Evolutionary conservation across 2,329 filamentous ascomycete species (phyloP).

Genomic region (Aspergillus bombycis): DNA sequence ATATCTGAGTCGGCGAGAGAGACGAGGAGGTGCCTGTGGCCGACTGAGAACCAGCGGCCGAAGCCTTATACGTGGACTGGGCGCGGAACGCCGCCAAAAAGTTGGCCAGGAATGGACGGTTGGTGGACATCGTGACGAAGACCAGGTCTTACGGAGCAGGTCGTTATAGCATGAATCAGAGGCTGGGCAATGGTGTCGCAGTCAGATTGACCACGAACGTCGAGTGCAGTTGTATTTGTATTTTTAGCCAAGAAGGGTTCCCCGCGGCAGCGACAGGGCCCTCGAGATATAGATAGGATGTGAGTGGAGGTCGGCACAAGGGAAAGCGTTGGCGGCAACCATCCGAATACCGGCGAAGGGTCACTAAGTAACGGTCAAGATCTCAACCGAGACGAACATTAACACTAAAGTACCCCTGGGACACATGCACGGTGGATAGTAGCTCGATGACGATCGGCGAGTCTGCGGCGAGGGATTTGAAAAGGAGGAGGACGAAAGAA

Average conservation of each 20-base stretch:
- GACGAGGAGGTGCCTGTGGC: slow-evolving; percentile 40
- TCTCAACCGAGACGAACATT: background rate
- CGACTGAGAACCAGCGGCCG: slow-evolving; percentile 40
- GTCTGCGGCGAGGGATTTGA: background rate
- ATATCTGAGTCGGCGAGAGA: slow-evolving; percentile 44
- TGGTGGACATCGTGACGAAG: slow-evolving; percentile 60
- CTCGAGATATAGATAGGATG: background rate
- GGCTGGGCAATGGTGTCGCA: background rate
- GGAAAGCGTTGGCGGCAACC: background rate
- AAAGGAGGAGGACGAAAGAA: slow-evolving; percentile 8
- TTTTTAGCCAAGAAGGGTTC: background rate
- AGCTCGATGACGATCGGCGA: background rate
- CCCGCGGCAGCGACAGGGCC: background rate
- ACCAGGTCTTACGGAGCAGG: background rate
- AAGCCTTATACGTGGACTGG: slow-evolving; percentile 63
- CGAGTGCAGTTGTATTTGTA: background rate
- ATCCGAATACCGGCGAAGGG: background rate
- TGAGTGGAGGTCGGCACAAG: background rate
- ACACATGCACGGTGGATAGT: background rate
- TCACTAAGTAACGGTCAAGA: background rate
- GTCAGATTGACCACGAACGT: background rate
- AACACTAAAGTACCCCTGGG: background rate
- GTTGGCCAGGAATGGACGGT: slow-evolving; percentile 68
- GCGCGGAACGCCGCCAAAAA: slow-evolving; percentile 70
- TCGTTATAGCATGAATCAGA: background rate